A percentile compares a stretch with the other conserved stretches of the same genome.
Conservation (phyloP, 2,329 filamentous ascomycete species). For the Fusarium foetens region DNA sequence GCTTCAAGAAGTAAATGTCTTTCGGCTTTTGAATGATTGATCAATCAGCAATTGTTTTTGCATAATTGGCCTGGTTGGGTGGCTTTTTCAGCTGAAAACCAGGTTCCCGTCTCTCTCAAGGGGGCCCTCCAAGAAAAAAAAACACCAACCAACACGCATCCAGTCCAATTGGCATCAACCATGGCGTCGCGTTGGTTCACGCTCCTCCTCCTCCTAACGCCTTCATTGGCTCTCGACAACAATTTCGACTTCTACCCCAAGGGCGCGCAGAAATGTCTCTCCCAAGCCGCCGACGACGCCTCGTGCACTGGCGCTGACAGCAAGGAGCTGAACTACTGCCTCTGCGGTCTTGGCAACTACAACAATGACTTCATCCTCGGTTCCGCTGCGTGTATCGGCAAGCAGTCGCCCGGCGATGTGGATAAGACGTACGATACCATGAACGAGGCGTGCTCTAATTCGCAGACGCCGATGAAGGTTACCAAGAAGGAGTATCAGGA, state of each 20-base stretch:
- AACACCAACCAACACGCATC: not conserved
- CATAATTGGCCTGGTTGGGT: conserved; percentile 11
- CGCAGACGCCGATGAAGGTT: conserved; percentile 56
- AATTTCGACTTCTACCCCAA: conserved; percentile 51
- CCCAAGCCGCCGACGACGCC: conserved; percentile 52
- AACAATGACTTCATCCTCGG: conserved; percentile 60
- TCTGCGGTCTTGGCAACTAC: conserved; percentile 56
- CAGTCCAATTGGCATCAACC: conserved; percentile 2
- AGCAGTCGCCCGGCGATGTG: conserved; percentile 49
- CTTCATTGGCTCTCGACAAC: conserved; percentile 41
- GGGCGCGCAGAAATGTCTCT: conserved; percentile 54
- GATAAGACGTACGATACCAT: conserved; percentile 57
- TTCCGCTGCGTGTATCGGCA: conserved; percentile 58
- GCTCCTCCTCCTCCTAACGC: conserved; percentile 44
- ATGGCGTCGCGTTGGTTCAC: conserved; percentile 48
- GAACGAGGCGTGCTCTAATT: conserved; percentile 55
- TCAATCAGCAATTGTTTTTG: conserved; percentile 1
- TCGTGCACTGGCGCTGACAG: conserved; percentile 55
- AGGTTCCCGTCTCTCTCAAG: not conserved
- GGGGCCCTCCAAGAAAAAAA: not conserved
- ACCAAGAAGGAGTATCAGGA: conserved; percentile 54
- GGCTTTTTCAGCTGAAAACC: conserved; percentile 30
- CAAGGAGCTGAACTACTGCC: conserved; percentile 57
- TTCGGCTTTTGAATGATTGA: conserved; percentile 6
- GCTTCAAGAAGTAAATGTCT: not conserved